Base-by-base conservation (phyloP, 768 basidiomycete species). In the Dendrothele bispora region DNA sequence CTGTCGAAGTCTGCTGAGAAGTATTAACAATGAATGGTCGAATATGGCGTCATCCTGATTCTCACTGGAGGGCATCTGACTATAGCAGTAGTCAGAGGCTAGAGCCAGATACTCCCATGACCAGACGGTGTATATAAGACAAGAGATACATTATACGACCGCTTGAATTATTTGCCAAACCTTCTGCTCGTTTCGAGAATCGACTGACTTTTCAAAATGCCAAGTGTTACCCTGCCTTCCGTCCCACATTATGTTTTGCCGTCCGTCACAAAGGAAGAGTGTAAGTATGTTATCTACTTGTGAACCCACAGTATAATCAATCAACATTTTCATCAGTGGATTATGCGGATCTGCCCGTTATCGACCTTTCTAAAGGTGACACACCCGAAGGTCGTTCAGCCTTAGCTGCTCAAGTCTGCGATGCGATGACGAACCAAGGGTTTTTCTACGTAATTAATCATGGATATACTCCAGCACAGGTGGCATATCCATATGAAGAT, bases 361-460 rank as follows among this genome's bases (percentile, higher is more conserved):
- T 75, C 46, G 71, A 74, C 47, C 52, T 75, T 3, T 58, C 70
- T 7, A 58, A 58, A 36, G 63, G 61, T 1, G 40, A 50, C 10
- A 69, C 58, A 2, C 41, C 51, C 1, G 65, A 65, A 27, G 62
- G 60, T 10, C 63, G 65, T n/a, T 49, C 53, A 2, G 41, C 37
- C 15, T 57, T 75, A 6, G 64, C 64, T 3, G 38, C 34, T 7
- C 60, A 69, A 52, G 59, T 73, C n/a, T 62, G 58, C 43, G 56
- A 66, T 34, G 73, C 71, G 1, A 56, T 74, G 52, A 30, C 46
- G 15, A 47, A 39, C n/a, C 46, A 60, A 27, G 71, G 71, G 2
- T 80, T 80, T 58, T 72, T 78, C 55, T 79, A 76, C 48, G 70
- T 73, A 17, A 59, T 77, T 28, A 76, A 77, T 46, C 78, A 80